Evolutionary conservation across 1,139 yeast species (phyloP), one percentile per base, ranked within the genome.

Genomic region (Magnusiomyces paraingens): DNA sequence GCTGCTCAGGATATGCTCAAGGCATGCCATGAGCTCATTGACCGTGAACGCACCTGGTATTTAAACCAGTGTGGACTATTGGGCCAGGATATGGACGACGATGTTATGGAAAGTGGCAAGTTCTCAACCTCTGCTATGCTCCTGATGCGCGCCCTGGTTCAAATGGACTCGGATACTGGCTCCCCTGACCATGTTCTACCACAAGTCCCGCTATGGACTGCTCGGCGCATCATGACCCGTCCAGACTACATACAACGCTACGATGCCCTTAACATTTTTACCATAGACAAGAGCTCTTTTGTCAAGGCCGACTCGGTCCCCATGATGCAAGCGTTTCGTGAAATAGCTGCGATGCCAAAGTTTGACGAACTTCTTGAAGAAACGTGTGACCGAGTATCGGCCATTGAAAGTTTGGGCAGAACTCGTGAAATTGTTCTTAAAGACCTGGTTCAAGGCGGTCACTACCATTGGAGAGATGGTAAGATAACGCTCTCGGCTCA

Each of bases 261-360:
- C 65, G 95, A 87, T 65, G 81, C 84, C 61, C 70, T 86, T 59
- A 87, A 87, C 66, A 80, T 87, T 22, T 87, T 87, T 67, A 85
- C 95, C 1, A 80, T 87, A 54, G 94, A 87, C 67, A 81, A 89
- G 0, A 56, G 63, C 36, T 83, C 90, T 0, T 75, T 83, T 55
- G 95, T 87, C 2, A 72, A 86, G 43, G 93, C 95, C 0, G 95
- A 87, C 66, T 81, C 87, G 2, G 85, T 86, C 1, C 91, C 94
- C 1, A 86, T 87, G 95, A 86, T 87, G 95, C 78, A 91, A 61
- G 95, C 93, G 1, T 87, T 87, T 66, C 82, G 85, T 57, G 95
- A 87, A 63, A 84, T 87, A 53, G 86, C 85, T 0, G 71, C 81
- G 1, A 83, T 82, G 67, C 86, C 88, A 0, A 85, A 83, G 20